A percentile compares a stretch with the other conserved stretches of the same genome.
Evolutionary conservation across 108 stramenopile species (phyloP).

Genomic region (Cylindrotheca closterium): DNA sequence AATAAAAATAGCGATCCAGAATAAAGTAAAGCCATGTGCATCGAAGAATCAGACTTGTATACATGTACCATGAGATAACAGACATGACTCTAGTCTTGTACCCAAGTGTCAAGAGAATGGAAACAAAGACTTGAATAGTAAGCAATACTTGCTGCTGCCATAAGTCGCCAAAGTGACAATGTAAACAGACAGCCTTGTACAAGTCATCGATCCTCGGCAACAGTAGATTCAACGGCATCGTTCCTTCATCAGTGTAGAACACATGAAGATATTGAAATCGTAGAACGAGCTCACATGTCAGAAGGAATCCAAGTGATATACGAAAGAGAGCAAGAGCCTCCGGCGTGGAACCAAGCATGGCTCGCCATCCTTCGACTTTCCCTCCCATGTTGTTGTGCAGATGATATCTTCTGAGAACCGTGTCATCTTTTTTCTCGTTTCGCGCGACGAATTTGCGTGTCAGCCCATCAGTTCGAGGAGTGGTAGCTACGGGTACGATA

Average conservation of each 20-base stretch:
- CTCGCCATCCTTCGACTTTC: conserved; percentile 20
- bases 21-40: conserved; percentile 89
- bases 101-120: conserved; percentile 63
- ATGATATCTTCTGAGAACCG: too few relatives aligned
- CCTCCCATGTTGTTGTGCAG: too few relatives aligned
- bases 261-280: conserved; percentile 77
- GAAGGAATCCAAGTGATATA: conserved; percentile 60
- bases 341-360: conserved; percentile 48
- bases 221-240: conserved; percentile 64
- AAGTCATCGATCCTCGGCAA: conserved; percentile 65
- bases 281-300: conserved; percentile 56
- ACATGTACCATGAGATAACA: conserved; percentile 73
- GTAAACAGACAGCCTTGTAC: conserved; percentile 67
- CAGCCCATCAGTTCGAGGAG: too few relatives aligned
- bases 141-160: conserved; percentile 58
- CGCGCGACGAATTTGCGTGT: too few relatives aligned
- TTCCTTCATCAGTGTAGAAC: conserved; percentile 82
- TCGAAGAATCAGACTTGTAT: conserved; percentile 71
- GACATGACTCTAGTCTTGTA: conserved; percentile 56
- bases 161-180: conserved; percentile 69
- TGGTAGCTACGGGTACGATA: too few relatives aligned
- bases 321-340: conserved; percentile 71
- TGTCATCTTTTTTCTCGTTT: too few relatives aligned
- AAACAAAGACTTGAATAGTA: conserved; percentile 54
- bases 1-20: conserved; percentile 85